These are phyloP conservation scores for Trichomonas gallinae DNA, from an alignment of 208 protist species.

Conservation along the genomic window DNA sequence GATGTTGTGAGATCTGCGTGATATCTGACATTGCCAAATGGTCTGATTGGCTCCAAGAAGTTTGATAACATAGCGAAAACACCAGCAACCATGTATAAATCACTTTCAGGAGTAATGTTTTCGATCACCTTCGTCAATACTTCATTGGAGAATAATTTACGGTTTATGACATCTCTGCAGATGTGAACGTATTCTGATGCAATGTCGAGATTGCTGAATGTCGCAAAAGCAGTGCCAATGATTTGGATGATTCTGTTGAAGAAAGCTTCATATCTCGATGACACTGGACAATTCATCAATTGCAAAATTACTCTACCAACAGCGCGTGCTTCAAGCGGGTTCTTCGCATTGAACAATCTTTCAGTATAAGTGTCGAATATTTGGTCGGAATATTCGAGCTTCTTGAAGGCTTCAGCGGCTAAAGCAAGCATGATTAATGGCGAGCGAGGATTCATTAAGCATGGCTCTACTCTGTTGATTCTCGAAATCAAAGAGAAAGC, in stretches of 20 bases:
- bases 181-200: not conserved
- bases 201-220: not conserved
- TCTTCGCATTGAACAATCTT: not conserved
- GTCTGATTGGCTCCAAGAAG: not conserved
- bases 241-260: not conserved
- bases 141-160: not conserved
- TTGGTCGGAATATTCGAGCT: not conserved
- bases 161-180: not conserved
- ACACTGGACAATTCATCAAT: not conserved
- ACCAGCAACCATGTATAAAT: not conserved
- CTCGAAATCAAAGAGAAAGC: not conserved
- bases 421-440: not conserved
- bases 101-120: not conserved
- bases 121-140: not conserved
- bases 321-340: not conserved
- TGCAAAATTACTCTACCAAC: not conserved
- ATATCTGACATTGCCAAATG: not conserved
- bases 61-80: not conserved
- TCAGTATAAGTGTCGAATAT: not conserved
- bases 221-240: not conserved
- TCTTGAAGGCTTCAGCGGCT: not conserved
- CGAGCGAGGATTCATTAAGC: not conserved
- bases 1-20: not conserved
- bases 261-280: not conserved
- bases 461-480: not conserved